Conservation (phyloP, 2,329 filamentous ascomycete species). For the Xylaria sp. region DNA sequence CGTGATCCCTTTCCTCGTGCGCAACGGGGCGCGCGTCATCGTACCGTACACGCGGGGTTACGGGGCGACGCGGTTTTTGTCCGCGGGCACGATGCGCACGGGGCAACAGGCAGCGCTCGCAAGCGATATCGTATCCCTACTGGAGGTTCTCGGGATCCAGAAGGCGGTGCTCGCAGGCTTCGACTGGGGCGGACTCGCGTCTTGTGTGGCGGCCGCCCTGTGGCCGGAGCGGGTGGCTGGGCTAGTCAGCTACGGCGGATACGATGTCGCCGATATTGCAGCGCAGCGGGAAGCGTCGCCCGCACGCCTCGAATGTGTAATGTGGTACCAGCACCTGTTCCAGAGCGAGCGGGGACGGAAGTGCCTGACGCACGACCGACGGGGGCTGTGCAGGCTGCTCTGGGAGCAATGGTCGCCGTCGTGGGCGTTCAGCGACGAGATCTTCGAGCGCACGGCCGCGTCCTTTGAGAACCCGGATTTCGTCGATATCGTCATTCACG, state of each 20-base stretch:
- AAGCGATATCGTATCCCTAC: slow-evolving; percentile 11
- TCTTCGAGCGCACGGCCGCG: slow-evolving; percentile 10
- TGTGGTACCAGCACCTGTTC: slow-evolving; percentile 28
- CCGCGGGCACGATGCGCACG: slow-evolving; percentile 8
- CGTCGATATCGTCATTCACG: slow-evolving; percentile 21
- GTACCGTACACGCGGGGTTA: slow-evolving; percentile 22
- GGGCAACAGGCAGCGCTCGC: slow-evolving; percentile 24
- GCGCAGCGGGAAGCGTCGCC: background rate
- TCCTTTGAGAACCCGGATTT: slow-evolving; percentile 25
- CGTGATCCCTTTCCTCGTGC: slow-evolving; percentile 13
- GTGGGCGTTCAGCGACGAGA: slow-evolving; percentile 14
- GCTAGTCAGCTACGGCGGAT: slow-evolving; percentile 24
- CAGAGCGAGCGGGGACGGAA: slow-evolving; percentile 24
- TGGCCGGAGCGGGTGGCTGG: slow-evolving; percentile 22
- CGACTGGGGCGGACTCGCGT: slow-evolving; percentile 25
- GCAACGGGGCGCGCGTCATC: slow-evolving; percentile 17
- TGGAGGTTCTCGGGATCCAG: slow-evolving; percentile 18
- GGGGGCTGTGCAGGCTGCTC: slow-evolving; percentile 13
- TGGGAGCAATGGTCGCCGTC: slow-evolving; percentile 25
- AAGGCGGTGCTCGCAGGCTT: slow-evolving; percentile 21
- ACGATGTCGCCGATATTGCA: slow-evolving; percentile 20
- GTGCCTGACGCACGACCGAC: slow-evolving; percentile 19
- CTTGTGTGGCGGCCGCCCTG: slow-evolving; percentile 14
- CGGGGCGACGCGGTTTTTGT: slow-evolving; percentile 19
- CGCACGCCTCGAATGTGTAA: slow-evolving; percentile 17